Conservation (phyloP, 495 filamentous ascomycete species). For the Aspergillus avenaceus region DNA sequence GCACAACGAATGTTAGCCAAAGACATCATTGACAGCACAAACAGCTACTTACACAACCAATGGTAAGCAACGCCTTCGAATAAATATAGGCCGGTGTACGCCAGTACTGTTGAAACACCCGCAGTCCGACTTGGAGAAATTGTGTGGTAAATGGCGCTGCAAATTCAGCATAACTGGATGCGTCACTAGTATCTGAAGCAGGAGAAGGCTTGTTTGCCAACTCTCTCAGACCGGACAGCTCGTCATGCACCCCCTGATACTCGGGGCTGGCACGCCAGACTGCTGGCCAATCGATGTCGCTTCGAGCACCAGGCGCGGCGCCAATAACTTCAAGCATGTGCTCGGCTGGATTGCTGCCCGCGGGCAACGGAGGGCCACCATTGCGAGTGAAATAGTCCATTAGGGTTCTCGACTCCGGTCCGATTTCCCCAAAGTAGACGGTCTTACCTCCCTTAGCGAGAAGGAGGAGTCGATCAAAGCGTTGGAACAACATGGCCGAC, state of each 20-base stretch:
- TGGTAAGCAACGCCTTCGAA: slow-evolving; percentile 40
- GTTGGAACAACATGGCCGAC: slow-evolving; percentile 78
- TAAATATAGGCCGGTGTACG: slow-evolving; percentile 49
- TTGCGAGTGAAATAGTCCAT: slow-evolving; percentile 60
- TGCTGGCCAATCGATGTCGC: slow-evolving; percentile 68
- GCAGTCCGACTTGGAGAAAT: slow-evolving; percentile 28
- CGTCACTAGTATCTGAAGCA: slow-evolving; percentile 4
- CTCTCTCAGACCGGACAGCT: slow-evolving; percentile 54
- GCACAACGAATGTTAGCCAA: slow-evolving; percentile 24
- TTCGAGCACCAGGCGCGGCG: slow-evolving; percentile 65
- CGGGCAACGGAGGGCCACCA: slow-evolving; percentile 56
- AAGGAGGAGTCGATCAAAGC: slow-evolving; percentile 80
- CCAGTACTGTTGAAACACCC: slow-evolving; percentile 48
- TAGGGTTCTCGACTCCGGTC: slow-evolving; percentile 60
- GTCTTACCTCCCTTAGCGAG: slow-evolving; percentile 67
- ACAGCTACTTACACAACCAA: slow-evolving; percentile 77
- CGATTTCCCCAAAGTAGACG: slow-evolving; percentile 79
- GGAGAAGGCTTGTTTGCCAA: slow-evolving; percentile 29
- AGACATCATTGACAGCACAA: slow-evolving; percentile 50
- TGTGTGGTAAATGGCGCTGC: slow-evolving; percentile 38
- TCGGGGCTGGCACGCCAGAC: slow-evolving; percentile 70
- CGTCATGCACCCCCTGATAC: slow-evolving; percentile 48
- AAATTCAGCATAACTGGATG: slow-evolving; percentile 8
- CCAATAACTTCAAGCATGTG: slow-evolving; percentile 88
- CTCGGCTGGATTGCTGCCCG: slow-evolving; percentile 67